These are phyloP conservation scores for Phaeosphaeriaceae sp. DNA, from an alignment of 2,329 filamentous ascomycete species.

Conservation along the genomic window DNA sequence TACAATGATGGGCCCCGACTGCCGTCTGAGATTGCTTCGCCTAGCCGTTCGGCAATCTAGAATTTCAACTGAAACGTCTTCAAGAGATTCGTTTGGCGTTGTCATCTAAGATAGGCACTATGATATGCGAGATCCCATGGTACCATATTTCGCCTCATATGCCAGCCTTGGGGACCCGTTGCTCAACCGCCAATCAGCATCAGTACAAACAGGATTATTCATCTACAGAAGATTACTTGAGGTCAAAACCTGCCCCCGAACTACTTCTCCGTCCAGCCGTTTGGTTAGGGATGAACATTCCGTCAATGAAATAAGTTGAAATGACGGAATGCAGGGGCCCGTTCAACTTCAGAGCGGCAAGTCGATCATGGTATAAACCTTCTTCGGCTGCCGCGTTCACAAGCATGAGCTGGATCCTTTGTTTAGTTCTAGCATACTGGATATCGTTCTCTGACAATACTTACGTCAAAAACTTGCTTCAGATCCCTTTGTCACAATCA, in stretches of 20 bases:
- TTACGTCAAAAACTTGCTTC: neutral
- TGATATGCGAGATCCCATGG: conserved; percentile 4
- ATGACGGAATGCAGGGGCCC: neutral
- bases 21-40: neutral
- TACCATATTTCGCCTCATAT: neutral
- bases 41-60: conserved; percentile 2
- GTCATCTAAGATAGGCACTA: neutral
- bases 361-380: neutral
- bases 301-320: neutral
- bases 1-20: neutral
- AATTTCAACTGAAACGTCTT: neutral
- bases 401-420: neutral
- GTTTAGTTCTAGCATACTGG: neutral
- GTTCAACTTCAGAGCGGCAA: neutral
- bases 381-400: neutral
- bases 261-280: neutral
- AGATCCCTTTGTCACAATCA: conserved; percentile 6
- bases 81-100: neutral
- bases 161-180: conserved; percentile 3
- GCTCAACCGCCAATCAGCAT: conserved; percentile 1
- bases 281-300: neutral
- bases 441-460: neutral
- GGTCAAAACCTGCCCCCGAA: neutral
- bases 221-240: neutral
- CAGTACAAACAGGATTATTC: neutral